phyloP scores from a whole-genome alignment of 164 flowering plant species.

The Magnolia changhungtana region DNA sequence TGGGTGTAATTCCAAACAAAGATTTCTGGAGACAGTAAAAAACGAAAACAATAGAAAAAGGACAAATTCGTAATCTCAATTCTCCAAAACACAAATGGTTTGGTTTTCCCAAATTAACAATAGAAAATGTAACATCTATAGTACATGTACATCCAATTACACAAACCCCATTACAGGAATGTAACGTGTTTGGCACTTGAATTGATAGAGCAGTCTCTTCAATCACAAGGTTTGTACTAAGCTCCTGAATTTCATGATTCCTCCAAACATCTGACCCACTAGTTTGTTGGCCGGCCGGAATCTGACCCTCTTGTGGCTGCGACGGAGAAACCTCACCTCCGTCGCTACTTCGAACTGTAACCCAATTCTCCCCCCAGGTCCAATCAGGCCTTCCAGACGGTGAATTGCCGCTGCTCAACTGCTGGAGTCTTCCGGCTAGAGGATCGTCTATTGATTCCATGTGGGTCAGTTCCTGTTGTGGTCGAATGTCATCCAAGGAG shows the following conservation, averaged over 20 bases:
- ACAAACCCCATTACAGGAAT: background rate
- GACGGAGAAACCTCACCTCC: background rate
- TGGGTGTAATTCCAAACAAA: too few species aligned
- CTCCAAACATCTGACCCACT: background rate
- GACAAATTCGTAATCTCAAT: background rate
- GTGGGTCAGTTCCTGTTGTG: conserved; percentile 1
- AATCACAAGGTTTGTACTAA: background rate
- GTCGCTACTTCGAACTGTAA: conserved; percentile 30
- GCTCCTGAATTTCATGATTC: background rate
- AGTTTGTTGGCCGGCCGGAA: background rate
- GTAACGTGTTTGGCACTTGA: background rate
- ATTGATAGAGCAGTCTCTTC: background rate
- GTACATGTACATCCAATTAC: background rate
- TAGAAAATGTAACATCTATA: background rate
- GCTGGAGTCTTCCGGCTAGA: conserved; percentile 26
- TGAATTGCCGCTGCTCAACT: conserved; percentile 17
- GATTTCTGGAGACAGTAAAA: background rate
- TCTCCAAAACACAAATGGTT: background rate
- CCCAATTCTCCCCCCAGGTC: conserved; percentile 39
- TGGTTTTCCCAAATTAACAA: background rate
- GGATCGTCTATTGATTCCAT: conserved; percentile 11
- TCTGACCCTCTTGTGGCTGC: background rate
- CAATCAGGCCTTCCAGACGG: conserved; percentile 30
- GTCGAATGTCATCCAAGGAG: conserved; percentile 24
- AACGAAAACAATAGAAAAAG: background rate